Base-by-base conservation (phyloP, 1,139 yeast species). In the Magnusiomyces suaveolens region DNA sequence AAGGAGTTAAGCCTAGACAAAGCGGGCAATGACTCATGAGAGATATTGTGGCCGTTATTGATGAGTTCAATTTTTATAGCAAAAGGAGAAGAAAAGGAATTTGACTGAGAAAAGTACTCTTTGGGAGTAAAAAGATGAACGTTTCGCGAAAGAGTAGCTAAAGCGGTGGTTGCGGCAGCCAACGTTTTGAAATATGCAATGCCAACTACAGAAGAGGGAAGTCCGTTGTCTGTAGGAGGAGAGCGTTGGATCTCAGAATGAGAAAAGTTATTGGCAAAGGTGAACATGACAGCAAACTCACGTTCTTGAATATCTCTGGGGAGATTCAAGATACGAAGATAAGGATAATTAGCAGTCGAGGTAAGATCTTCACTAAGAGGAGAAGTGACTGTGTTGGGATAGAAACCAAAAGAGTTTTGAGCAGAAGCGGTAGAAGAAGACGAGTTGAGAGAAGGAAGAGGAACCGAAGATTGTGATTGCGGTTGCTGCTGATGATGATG, bases 231-330 rank as follows among this genome's bases (percentile, higher is more conserved):
- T 2, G 65, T 64, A 10, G 64, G 60, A 20, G 66, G 64, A 41
- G 69, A 61, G 53, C 63, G 63, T 51, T 72, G 71, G 52, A 87
- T 69, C 61, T 87, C 95, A 52, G 86, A 76, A 60, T 74, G 69
- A 39, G 82, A 67, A 61, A 85, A 87, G 62, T 87, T 95, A 56
- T 78, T 75, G 21, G 95, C 95, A 61, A 90, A 75, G 6, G 96
- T 79, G 66, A 90, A 90, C 36, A 90, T 75, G 39, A 87, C 75
- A 46, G 81, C 76, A 21, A 92, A 84, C 68, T 90, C 97, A 64
- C 96, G 80, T 36, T 76, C 67, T 2, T 90, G 71, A 48, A 89
- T 72, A 66, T 89, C 95, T 10, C 74, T 66, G 1, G 97, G 97
- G 24, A 88, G 69, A 64, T 84, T 84, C 57, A 74, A 74, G 46